Evolutionary conservation across 202 grass and related monocot genomes (phyloP), one percentile per base, ranked within the genome.

Genomic region (Schoenoplectus tabernaemontani): DNA sequence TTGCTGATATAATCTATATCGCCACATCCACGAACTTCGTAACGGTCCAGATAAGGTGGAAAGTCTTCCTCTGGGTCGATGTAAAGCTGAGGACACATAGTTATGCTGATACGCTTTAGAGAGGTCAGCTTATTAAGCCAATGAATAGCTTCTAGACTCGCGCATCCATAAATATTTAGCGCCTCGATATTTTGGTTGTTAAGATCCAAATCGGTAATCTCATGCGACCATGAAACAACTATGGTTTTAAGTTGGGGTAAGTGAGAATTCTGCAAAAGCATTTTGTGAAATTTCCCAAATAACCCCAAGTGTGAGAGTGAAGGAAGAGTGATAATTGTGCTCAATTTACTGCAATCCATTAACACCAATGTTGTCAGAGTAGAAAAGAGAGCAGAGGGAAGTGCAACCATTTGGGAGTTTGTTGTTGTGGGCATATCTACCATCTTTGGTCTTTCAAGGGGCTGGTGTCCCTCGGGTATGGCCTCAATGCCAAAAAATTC

Each of bases 101-200:
- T 57, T 66, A 84, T 78, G 24, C 42, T 84, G 23, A 84, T 33
- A 0, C 51, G n/a, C 74, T 84, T 84, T 10, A 85, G 51, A 28
- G 83, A 81, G 0, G 7, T 50, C 34, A 85, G 77, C 26, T 7
- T 60, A 17, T 37, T 60, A 16, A 85, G 77, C 5, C 64, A 76
- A 28, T 30, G 5, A 59, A 85, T 19, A 8, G 51, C 57, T 43
- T 71, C 71, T 32, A 85, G 38, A 56, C 41, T 10, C 0, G 16
- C 44, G 15, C 83, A 85, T 44, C 37, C 37, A 17, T 79, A 50
- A n/a, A 85, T 73, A 19, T 26, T 62, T 36, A 85, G 33, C 0
- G 67, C 19, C 19, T 85, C 64, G 8, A 70, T 24, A 50, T 85
- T 80, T 36, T 62, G 33, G 5, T 62, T 62, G 28, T 84, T 9